Percentiles rank a stretch among this genome's conserved stretches.
Conservation (phyloP, 1,284 basidiomycete genomes). For the Calocybe gambosa region DNA sequence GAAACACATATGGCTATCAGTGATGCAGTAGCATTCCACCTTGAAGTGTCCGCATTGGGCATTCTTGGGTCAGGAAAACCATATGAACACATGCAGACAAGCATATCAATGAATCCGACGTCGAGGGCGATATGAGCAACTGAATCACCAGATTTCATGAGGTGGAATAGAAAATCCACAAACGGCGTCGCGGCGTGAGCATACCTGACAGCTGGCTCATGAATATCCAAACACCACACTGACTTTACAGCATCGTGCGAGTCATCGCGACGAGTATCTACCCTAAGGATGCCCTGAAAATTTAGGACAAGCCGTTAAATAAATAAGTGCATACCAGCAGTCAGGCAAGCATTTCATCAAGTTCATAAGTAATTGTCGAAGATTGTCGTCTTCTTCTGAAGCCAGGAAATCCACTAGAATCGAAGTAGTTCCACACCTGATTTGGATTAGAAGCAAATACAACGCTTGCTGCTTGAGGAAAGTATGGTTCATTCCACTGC, state of each 20-base stretch:
- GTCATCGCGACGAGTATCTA: conserved; percentile 1
- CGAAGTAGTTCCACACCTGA: not conserved
- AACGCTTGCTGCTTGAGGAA: conserved; percentile 4
- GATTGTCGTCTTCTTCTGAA: not conserved
- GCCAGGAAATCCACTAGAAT: not conserved
- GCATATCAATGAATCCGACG: conserved; percentile 4
- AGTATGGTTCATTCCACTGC: not conserved
- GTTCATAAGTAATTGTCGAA: not conserved
- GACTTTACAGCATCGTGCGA: not conserved
- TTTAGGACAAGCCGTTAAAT: not conserved
- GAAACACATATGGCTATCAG: not conserved
- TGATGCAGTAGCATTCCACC: conserved; percentile 4
- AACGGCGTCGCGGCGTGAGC: conserved; percentile 2
- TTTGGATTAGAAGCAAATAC: not conserved
- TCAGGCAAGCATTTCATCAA: conserved; percentile 2
- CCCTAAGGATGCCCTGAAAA: not conserved
- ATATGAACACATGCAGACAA: conserved; percentile 1
- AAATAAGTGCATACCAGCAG: conserved; percentile 1
- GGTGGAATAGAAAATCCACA: not conserved
- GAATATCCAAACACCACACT: conserved; percentile 1
- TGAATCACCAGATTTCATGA: not conserved
- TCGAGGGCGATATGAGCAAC: not conserved
- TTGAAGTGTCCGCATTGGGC: conserved; percentile 4
- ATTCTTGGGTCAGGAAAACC: conserved; percentile 2
- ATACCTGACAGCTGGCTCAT: not conserved